Evolutionary conservation across 164 flowering plant genomes (phyloP).

Genomic region (Saururus chinensis): DNA sequence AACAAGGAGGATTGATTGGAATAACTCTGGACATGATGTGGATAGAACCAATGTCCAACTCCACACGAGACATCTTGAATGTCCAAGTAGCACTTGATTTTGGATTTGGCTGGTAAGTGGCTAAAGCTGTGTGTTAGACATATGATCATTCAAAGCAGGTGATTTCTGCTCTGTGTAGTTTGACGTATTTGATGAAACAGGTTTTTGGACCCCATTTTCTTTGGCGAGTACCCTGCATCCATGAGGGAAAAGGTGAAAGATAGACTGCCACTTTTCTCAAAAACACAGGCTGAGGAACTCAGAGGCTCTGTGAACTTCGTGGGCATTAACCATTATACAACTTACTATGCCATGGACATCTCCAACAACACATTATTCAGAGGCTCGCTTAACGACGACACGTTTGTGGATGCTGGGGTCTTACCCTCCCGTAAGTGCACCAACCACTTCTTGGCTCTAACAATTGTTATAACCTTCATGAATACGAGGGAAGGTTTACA

Average conservation of each 20-base stretch:
- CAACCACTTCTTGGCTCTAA: no score
- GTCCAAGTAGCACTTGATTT: constrained; percentile 68
- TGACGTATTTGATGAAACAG: constrained; percentile 14
- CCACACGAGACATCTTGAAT: constrained; percentile 48
- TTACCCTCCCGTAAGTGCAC: constrained; percentile 1
- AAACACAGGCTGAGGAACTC: constrained; percentile 44
- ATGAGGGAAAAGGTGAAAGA: constrained; percentile 67
- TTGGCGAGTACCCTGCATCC: constrained; percentile 67
- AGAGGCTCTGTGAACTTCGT: constrained; percentile 52
- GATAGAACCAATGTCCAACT: constrained; percentile 74
- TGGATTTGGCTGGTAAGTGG: constrained; percentile 74
- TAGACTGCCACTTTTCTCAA: constrained; percentile 58
- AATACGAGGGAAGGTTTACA: no score
- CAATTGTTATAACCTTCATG: no score
- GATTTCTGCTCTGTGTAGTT: no score
- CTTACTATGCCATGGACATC: constrained; percentile 15
- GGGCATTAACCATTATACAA: constrained; percentile 84
- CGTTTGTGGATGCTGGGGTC: constrained; percentile 7
- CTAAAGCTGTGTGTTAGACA: neutral
- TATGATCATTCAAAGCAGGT: no score
- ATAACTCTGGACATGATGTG: constrained; percentile 75
- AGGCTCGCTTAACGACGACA: neutral
- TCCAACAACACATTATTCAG: neutral
- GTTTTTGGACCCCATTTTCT: constrained; percentile 68
- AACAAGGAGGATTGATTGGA: constrained; percentile 72